Conservation (phyloP, 305 asterid species). For the Fraxinus sp. region DNA sequence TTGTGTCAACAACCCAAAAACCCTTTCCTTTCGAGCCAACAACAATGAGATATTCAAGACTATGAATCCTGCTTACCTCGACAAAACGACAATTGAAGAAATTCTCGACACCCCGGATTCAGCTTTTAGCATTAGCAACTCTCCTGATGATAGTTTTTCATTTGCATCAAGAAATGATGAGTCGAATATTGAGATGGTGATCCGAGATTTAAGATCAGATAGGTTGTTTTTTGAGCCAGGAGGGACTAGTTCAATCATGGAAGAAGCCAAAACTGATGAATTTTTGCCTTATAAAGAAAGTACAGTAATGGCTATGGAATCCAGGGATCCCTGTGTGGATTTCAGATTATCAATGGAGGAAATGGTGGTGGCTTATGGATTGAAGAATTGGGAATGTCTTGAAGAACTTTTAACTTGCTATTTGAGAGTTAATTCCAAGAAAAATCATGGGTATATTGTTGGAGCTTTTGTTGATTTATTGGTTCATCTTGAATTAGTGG, state of each 20-base stretch:
- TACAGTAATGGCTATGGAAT: conserved; percentile 54
- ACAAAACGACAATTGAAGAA: conserved; percentile 14
- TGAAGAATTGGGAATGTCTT: conserved; percentile 51
- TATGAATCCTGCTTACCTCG: conserved; percentile 30
- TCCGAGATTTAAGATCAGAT: conserved; percentile 54
- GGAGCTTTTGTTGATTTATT: conserved; percentile 66
- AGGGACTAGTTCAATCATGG: conserved; percentile 60
- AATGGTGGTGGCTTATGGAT: conserved; percentile 66
- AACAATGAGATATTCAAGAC: conserved; percentile 23
- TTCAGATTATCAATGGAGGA: conserved; percentile 81
- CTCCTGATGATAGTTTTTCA: conserved; percentile 22
- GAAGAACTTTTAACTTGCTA: conserved; percentile 62
- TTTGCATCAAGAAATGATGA: conserved; percentile 24
- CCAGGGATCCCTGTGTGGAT: conserved; percentile 63
- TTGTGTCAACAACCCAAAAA: conserved; percentile 54
- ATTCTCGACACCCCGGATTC: conserved; percentile 26
- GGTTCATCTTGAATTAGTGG: conserved; percentile 27
- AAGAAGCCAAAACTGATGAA: conserved; percentile 31
- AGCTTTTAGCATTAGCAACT: conserved; percentile 19
- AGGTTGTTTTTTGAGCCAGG: conserved; percentile 71
- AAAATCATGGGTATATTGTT: conserved; percentile 55
- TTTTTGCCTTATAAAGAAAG: conserved; percentile 36
- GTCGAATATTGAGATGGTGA: conserved; percentile 29
- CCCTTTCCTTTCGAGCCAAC: conserved; percentile 49
- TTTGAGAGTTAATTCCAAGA: conserved; percentile 43